phyloP scores from a whole-genome alignment of 2,329 filamentous ascomycete genomes.

The Diaporthe citri region DNA sequence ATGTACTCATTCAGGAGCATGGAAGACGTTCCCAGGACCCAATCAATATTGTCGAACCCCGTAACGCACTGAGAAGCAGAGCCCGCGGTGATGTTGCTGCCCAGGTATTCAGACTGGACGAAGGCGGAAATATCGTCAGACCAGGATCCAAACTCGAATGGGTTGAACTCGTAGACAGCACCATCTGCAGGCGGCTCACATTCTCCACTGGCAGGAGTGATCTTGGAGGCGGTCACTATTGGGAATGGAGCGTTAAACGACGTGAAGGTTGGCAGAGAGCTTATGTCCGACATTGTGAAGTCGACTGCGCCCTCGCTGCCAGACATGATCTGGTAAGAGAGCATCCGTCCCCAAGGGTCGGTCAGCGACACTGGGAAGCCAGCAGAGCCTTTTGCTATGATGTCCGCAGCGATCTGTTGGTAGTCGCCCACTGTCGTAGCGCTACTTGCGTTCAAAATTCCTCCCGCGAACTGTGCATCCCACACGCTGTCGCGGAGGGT shows the following conservation, averaged over 20 bases:
- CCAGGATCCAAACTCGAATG: constrained; percentile 61
- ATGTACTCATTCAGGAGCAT: constrained; percentile 53
- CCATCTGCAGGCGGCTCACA: constrained; percentile 44
- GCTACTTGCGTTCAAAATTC: constrained; percentile 32
- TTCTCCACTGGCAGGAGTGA: constrained; percentile 37
- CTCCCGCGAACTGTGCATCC: constrained; percentile 30
- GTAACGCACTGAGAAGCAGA: constrained; percentile 50
- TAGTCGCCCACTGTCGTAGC: constrained; percentile 9
- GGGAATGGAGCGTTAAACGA: constrained; percentile 40
- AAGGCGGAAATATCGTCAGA: constrained; percentile 54
- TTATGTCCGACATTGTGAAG: constrained; percentile 31
- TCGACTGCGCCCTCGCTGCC: constrained; percentile 30
- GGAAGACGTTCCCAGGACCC: constrained; percentile 58
- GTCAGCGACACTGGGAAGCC: constrained; percentile 37
- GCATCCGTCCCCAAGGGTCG: constrained; percentile 37
- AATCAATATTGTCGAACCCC: constrained; percentile 62
- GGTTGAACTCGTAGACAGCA: constrained; percentile 58
- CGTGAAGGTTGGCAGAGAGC: constrained; percentile 35
- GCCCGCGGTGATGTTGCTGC: constrained; percentile 51
- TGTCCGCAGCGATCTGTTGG: constrained; percentile 32
- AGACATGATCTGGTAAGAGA: constrained; percentile 36
- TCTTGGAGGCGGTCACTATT: constrained; percentile 42
- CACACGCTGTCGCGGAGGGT: constrained; percentile 33
- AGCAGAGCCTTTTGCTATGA: constrained; percentile 22
- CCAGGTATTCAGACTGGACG: constrained; percentile 56